These are phyloP conservation scores for Fonsecaea nubica DNA, from an alignment of 2,329 filamentous ascomycete genomes.

Conservation along the genomic window DNA sequence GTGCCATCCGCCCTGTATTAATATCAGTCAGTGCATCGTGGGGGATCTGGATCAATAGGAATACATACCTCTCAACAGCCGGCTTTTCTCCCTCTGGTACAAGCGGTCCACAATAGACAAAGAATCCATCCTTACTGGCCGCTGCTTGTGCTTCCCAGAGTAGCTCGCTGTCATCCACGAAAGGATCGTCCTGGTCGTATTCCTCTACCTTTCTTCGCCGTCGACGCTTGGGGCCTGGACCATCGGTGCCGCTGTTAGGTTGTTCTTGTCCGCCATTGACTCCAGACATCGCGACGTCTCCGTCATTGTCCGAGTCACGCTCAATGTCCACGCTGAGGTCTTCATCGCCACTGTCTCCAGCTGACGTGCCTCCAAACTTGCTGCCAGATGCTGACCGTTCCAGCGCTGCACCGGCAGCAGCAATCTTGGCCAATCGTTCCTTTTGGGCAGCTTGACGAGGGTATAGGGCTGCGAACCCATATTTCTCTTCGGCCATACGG, in stretches of 20 bases:
- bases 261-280: conserved; percentile 60
- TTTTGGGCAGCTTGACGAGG: conserved; percentile 87
- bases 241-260: conserved; percentile 61
- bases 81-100: conserved; percentile 85
- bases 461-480: conserved; percentile 92
- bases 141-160: conserved; percentile 95
- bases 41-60: conserved; percentile 19
- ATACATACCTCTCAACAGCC: conserved; percentile 64
- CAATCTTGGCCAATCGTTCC: conserved; percentile 85
- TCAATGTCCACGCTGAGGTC: conserved; percentile 91
- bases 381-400: conserved; percentile 61
- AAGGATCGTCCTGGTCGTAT: conserved; percentile 71
- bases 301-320: conserved; percentile 65
- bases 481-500: conserved; percentile 88
- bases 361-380: conserved; percentile 71
- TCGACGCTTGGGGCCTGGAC: conserved; percentile 75
- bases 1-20: conserved; percentile 69
- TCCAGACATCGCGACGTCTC: conserved; percentile 51
- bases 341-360: conserved; percentile 62
- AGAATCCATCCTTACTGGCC: conserved; percentile 94
- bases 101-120: conserved; percentile 93
- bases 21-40: conserved; percentile 45
- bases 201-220: conserved; percentile 74
- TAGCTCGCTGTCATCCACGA: conserved; percentile 88
- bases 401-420: conserved; percentile 82